Base-by-base conservation (phyloP, 139 green algal species). In the Chlorella sp. region DNA sequence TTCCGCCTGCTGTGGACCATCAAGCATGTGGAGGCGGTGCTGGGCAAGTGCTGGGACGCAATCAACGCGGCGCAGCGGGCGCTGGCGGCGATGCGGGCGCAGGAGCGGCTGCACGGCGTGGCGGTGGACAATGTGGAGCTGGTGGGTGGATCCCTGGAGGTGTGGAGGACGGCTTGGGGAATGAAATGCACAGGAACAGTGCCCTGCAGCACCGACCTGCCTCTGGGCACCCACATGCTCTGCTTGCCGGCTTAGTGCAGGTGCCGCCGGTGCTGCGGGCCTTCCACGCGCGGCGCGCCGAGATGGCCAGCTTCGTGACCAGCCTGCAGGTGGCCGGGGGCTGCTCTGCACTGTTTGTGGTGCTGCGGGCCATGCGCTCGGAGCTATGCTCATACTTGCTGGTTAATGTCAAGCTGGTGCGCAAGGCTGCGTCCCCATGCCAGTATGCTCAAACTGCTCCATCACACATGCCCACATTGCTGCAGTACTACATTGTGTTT, bases 401-500 rank as follows among this genome's bases (percentile, higher is more conserved):
- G 46, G 46, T 11, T 7, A 11, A 54, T 54, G 46, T 54, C 46
- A 54, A 11, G 8, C 46, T 54, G 46, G 46, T 54, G 11, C 46
- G 7, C 8, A 7, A 7, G 11, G 7, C 46, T 17, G 11, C 11
- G 46, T 11, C 46, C 7, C 8, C 11, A 11, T 54, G 46, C 46
- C 46, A 54, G 7, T 54, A 11, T 11, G 46, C 46, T 54, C 46
- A 7, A 54, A 7, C 46, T 54, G 46, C 7, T 11, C 11, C 46
- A 54, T 54, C 46, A 7, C 46, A 54, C 46, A 17, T 54, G 46
- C 51, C 51, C 51, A n/a, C n/a, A n/a, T n/a, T 24, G 14, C 51
- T 24, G 51, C 95, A 99, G 92, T 94, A 95, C 90, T 98, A 99
- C 92, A 91, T 98, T 78, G 94, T 95, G 91, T 96, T 97, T 76